phyloP scores from a whole-genome alignment of 2,329 filamentous ascomycete genomes.

The Exophiala alcalophila region DNA sequence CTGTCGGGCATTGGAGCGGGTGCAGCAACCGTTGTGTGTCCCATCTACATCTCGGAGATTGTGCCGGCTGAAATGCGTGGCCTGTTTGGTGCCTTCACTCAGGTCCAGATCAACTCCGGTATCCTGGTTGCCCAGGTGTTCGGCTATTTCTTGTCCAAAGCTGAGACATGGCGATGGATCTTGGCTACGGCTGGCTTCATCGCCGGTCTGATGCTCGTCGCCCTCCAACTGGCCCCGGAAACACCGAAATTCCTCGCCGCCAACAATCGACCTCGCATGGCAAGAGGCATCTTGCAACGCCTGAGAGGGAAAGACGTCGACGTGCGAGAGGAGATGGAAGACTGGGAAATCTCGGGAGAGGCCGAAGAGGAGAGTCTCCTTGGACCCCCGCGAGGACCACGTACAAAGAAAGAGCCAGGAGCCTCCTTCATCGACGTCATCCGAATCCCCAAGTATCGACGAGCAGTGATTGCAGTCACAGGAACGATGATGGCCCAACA shows the following conservation, averaged over 20 bases:
- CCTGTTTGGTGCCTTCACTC: constrained; percentile 80
- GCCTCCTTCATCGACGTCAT: constrained; percentile 59
- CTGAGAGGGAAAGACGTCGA: constrained; percentile 70
- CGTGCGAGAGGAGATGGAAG: constrained; percentile 69
- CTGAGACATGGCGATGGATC: constrained; percentile 77
- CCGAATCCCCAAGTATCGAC: constrained; percentile 66
- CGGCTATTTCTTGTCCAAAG: constrained; percentile 82
- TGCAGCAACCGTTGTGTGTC: constrained; percentile 85
- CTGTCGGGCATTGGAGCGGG: constrained; percentile 82
- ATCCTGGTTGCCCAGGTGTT: constrained; percentile 80
- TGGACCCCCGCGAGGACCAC: constrained; percentile 23
- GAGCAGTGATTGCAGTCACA: constrained; percentile 72
- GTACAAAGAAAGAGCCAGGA: constrained; percentile 60
- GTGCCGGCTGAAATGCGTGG: constrained; percentile 72
- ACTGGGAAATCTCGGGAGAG: constrained; percentile 48
- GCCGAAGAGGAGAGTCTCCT: constrained; percentile 36
- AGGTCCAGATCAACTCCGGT: constrained; percentile 89
- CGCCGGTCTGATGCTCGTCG: constrained; percentile 63
- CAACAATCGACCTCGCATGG: constrained; percentile 58
- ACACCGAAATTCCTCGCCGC: constrained; percentile 82
- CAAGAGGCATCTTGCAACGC: constrained; percentile 66
- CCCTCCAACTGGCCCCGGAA: constrained; percentile 72
- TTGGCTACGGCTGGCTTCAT: constrained; percentile 69
- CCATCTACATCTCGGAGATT: constrained; percentile 90
- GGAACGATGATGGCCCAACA: constrained; percentile 93